Percentiles rank a stretch among this genome's conserved stretches.
Evolutionary conservation across 2,329 filamentous ascomycete species (phyloP).

Genomic region (Annulohypoxylon truncatum): DNA sequence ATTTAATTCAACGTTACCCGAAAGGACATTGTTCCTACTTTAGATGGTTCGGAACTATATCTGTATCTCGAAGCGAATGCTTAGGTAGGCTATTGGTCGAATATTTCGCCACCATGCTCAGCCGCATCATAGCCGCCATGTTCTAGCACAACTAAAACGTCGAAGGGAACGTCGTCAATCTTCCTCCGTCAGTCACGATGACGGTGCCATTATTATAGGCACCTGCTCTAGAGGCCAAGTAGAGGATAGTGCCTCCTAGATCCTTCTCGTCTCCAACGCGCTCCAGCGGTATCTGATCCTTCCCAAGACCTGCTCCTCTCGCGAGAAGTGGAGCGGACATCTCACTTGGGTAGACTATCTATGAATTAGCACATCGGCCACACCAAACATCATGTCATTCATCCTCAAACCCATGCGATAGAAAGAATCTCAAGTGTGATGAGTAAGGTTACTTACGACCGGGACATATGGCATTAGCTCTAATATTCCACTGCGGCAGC

Average conservation of each 20-base stretch:
- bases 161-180: conserved; percentile 66
- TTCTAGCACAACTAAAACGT: conserved; percentile 57
- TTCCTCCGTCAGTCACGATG: conserved; percentile 72
- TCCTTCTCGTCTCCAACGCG: conserved; percentile 71
- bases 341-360: conserved; percentile 68
- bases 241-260: conserved; percentile 73
- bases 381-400: neutral
- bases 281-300: conserved; percentile 65
- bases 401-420: neutral
- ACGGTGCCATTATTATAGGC: conserved; percentile 74
- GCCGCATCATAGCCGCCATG: neutral
- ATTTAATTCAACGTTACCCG: neutral
- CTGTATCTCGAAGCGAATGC: neutral
- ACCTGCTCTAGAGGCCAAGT: conserved; percentile 72
- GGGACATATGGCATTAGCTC: conserved; percentile 61
- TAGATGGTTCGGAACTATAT: neutral
- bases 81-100: neutral
- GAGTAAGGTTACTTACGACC: conserved; percentile 55
- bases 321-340: conserved; percentile 65
- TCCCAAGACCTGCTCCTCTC: conserved; percentile 54
- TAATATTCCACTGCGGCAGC: conserved; percentile 71
- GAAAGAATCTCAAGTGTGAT: neutral
- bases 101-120: neutral
- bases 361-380: conserved; percentile 20
- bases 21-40: neutral